Evolutionary conservation across 2,329 filamentous ascomycete genomes (phyloP).

Genomic region (Tricladium varicosporioides): DNA sequence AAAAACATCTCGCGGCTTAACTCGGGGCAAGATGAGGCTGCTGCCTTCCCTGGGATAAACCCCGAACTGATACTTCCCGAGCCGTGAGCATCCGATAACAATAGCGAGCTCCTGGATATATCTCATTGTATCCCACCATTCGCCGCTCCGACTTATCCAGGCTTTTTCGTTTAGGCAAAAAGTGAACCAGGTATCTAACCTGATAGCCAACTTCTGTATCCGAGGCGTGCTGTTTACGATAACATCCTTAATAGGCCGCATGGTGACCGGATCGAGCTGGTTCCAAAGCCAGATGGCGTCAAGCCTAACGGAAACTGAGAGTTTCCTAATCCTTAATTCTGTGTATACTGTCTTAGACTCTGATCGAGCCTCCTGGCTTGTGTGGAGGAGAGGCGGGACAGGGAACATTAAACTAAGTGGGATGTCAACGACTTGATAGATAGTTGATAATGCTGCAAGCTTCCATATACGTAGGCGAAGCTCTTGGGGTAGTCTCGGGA

Average conservation of each 20-base stretch:
- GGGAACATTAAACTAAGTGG: not conserved
- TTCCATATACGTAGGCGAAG: not conserved
- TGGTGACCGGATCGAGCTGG: not conserved
- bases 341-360: not conserved
- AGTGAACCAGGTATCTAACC: not conserved
- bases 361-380: not conserved
- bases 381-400: not conserved
- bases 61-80: not conserved
- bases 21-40: not conserved
- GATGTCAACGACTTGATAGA: not conserved
- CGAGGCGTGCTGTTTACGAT: not conserved
- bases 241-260: not conserved
- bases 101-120: not conserved
- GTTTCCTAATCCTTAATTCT: not conserved
- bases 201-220: not conserved
- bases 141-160: not conserved
- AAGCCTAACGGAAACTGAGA: not conserved
- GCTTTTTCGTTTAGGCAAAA: not conserved
- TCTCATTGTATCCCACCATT: not conserved
- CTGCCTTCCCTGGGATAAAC: not conserved
- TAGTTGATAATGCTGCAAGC: not conserved
- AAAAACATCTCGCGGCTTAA: not conserved
- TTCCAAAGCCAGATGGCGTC: not conserved
- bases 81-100: not conserved
- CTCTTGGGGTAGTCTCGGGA: not conserved